Conservation (phyloP, 2,329 filamentous ascomycete species). For the Anisogramma anomala region DNA sequence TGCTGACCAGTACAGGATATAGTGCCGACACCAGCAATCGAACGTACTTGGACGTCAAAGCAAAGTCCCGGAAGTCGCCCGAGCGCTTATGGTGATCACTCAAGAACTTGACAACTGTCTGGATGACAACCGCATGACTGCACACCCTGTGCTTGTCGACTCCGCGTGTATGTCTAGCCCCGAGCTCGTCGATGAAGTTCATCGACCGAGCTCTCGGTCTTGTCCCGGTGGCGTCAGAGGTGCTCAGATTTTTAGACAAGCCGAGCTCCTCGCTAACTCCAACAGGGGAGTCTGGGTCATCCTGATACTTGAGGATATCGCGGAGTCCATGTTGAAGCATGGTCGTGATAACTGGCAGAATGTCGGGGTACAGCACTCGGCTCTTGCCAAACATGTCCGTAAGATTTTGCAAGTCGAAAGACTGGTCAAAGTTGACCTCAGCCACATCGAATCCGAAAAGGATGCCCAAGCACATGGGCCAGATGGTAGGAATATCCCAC, state of each 20-base stretch:
- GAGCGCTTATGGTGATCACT: constrained; percentile 69
- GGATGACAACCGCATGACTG: constrained; percentile 54
- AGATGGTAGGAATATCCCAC: constrained; percentile 77
- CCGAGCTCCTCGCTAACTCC: constrained; percentile 16
- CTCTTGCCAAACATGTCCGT: constrained; percentile 60
- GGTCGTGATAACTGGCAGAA: constrained; percentile 65
- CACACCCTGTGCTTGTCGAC: constrained; percentile 38
- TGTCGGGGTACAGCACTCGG: constrained; percentile 63
- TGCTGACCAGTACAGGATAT: constrained; percentile 80
- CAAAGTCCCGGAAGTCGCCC: constrained; percentile 69
- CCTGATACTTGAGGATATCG: constrained; percentile 51
- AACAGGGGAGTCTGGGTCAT: constrained; percentile 45
- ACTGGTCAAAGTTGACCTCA: constrained; percentile 58
- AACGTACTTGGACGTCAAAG: constrained; percentile 67
- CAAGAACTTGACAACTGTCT: constrained; percentile 68
- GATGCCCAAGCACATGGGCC: constrained; percentile 80
- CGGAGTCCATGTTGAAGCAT: constrained; percentile 84
- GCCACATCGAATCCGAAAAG: constrained; percentile 76
- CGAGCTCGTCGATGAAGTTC: constrained; percentile 51
- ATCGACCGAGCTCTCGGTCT: constrained; percentile 48
- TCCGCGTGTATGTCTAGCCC: constrained; percentile 33
- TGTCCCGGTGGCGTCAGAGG: constrained; percentile 20
- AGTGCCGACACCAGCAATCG: constrained; percentile 67
- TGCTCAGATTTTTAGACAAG: constrained; percentile 16
- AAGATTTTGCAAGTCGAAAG: constrained; percentile 64